Evolutionary conservation across 345 rosid species (phyloP).

Genomic region (Angophora floribunda): DNA sequence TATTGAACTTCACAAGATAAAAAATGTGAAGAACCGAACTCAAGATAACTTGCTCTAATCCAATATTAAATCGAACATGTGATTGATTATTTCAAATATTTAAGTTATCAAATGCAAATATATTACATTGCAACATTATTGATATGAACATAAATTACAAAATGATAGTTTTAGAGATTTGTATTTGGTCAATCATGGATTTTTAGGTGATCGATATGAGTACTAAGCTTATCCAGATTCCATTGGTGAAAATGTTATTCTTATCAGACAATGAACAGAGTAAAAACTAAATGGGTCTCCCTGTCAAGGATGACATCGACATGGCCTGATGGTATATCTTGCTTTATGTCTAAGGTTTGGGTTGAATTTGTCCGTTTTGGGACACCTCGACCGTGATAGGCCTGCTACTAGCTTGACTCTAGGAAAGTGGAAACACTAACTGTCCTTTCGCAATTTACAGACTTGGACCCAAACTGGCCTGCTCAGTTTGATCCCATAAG

Average conservation of each 20-base stretch:
- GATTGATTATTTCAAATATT: neutral
- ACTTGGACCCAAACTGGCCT: neutral
- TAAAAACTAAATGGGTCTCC: neutral
- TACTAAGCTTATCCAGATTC: neutral
- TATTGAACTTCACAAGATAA: neutral
- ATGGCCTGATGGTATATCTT: neutral
- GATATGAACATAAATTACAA: too few species aligned
- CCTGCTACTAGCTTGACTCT: neutral
- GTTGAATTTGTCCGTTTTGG: slow-evolving; percentile 13
- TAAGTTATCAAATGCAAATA: neutral
- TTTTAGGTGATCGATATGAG: neutral
- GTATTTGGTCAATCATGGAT: too few species aligned
- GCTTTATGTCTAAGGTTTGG: neutral
- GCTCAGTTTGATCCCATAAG: neutral
- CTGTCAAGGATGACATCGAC: neutral
- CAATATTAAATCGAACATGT: neutral
- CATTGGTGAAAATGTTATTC: neutral
- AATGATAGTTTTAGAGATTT: too few species aligned
- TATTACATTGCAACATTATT: neutral
- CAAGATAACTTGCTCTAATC: too few species aligned
- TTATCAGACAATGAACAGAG: neutral
- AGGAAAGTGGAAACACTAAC: neutral
- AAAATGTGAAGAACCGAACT: neutral
- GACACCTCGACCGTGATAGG: neutral
- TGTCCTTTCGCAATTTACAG: neutral